Conservation (phyloP, 306 rosid species). For the Vachellia collinsii region DNA sequence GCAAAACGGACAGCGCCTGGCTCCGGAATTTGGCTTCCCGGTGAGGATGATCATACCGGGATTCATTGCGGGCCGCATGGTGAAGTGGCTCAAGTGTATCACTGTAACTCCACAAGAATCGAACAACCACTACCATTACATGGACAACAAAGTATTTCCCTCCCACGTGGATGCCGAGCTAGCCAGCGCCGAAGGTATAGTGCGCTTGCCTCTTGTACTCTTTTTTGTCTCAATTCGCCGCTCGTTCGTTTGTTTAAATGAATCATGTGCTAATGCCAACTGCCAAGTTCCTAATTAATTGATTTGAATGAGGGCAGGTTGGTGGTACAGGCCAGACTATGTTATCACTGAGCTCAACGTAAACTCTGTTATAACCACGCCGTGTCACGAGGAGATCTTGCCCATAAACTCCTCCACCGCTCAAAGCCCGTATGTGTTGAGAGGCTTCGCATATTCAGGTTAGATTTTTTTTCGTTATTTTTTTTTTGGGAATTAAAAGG, state of each 20-base stretch:
- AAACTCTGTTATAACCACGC: slow-evolving; percentile 86
- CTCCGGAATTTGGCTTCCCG: slow-evolving; percentile 84
- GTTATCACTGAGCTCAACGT: slow-evolving; percentile 80
- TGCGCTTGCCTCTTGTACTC: background rate
- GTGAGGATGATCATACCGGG: slow-evolving; percentile 74
- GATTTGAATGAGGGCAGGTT: slow-evolving; percentile 48
- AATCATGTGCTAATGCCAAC: background rate
- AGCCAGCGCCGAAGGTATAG: slow-evolving; percentile 71
- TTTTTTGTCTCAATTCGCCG: background rate
- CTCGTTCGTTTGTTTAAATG: background rate
- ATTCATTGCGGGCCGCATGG: slow-evolving; percentile 80
- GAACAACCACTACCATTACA: slow-evolving; percentile 56
- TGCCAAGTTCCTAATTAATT: background rate
- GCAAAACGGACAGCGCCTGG: slow-evolving; percentile 71
- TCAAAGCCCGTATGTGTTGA: slow-evolving; percentile 63
- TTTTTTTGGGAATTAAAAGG: background rate
- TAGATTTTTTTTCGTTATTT: slow-evolving; percentile 7
- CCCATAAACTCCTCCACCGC: slow-evolving; percentile 78
- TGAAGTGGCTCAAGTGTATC: slow-evolving; percentile 84
- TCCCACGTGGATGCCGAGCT: slow-evolving; percentile 79
- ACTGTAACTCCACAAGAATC: slow-evolving; percentile 67
- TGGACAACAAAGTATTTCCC: slow-evolving; percentile 78
- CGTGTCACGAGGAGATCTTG: slow-evolving; percentile 76
- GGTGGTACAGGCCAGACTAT: slow-evolving; percentile 93
- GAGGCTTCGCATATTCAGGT: slow-evolving; percentile 92